These are phyloP conservation scores for Naganishia friedmannii DNA, from an alignment of 768 basidiomycete species.

Conservation along the genomic window DNA sequence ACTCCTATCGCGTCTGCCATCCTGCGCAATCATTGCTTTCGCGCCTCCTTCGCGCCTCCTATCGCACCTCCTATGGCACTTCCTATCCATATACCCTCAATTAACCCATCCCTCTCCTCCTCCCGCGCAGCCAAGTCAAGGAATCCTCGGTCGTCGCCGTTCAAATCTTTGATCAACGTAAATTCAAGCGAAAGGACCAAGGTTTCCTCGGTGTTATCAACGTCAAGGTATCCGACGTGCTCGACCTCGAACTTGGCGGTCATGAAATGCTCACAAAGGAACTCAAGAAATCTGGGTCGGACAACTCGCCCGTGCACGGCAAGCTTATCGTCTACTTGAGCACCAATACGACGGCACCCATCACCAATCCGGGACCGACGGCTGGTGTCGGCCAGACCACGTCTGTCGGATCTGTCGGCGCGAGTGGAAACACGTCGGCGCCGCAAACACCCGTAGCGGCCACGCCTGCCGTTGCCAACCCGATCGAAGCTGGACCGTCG, in stretches of 20 bases:
- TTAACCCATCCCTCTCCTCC: background rate
- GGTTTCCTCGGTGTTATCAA: constrained; percentile 98
- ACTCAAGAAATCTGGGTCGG: constrained; percentile 90
- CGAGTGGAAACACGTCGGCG: constrained; percentile 27
- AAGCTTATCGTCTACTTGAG: constrained; percentile 95
- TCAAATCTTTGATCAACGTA: constrained; percentile 98
- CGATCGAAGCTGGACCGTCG: constrained; percentile 25
- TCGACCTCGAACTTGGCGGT: constrained; percentile 86
- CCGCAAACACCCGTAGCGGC: constrained; percentile 39
- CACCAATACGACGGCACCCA: constrained; percentile 80
- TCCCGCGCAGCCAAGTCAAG: constrained; percentile 60
- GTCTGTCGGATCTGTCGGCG: constrained; percentile 17
- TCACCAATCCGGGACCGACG: constrained; percentile 71
- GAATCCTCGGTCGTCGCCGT: constrained; percentile 97
- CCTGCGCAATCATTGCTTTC: background rate
- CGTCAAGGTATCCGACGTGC: constrained; percentile 79
- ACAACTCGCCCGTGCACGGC: constrained; percentile 94
- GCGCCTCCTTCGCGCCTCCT: background rate
- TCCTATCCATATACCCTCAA: background rate
- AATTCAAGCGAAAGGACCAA: constrained; percentile 97
- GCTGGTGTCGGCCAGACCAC: constrained; percentile 48
- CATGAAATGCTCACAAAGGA: constrained; percentile 98
- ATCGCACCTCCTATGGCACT: background rate
- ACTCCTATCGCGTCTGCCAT: background rate
- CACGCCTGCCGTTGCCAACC: constrained; percentile 26